Evolutionary conservation across 495 filamentous ascomycete genomes (phyloP).

Genomic region (Massariosphaeria phaeospora): DNA sequence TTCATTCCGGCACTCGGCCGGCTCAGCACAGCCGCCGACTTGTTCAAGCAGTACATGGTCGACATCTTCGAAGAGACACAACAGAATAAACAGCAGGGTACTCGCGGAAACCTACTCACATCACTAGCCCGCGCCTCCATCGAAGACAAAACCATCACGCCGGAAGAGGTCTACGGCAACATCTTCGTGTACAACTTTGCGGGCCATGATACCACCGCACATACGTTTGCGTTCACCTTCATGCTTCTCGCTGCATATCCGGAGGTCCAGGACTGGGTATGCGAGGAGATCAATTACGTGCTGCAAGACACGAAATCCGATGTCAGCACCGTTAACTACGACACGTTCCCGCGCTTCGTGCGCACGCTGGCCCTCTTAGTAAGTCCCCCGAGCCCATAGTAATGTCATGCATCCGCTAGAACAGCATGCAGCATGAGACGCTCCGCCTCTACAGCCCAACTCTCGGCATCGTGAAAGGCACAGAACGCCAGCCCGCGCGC

Average conservation of each 20-base stretch:
- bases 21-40: neutral
- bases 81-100: neutral
- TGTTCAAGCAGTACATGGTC: slow-evolving; percentile 18
- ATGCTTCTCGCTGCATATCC: slow-evolving; percentile 43
- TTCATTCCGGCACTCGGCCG: neutral
- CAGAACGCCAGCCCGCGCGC: slow-evolving; percentile 22
- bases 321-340: too few relatives aligned
- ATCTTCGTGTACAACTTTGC: slow-evolving; percentile 50
- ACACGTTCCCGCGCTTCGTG: neutral
- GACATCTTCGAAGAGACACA: slow-evolving; percentile 16
- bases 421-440: slow-evolving; percentile 41
- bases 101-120: slow-evolving; percentile 3
- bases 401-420: neutral
- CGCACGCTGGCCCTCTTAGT: slow-evolving; percentile 5
- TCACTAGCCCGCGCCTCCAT: slow-evolving; percentile 17
- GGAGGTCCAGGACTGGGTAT: slow-evolving; percentile 45
- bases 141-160: slow-evolving; percentile 30
- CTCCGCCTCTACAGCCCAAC: slow-evolving; percentile 45
- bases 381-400: neutral
- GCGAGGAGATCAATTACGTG: slow-evolving; percentile 32
- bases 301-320: too few relatives aligned
- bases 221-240: slow-evolving; percentile 43
- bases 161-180: slow-evolving; percentile 48
- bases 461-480: slow-evolving; percentile 41
- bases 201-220: slow-evolving; percentile 50